Evolutionary conservation across 2,329 filamentous ascomycete species (phyloP).

Genomic region (Mycosphaerella arachidis): DNA sequence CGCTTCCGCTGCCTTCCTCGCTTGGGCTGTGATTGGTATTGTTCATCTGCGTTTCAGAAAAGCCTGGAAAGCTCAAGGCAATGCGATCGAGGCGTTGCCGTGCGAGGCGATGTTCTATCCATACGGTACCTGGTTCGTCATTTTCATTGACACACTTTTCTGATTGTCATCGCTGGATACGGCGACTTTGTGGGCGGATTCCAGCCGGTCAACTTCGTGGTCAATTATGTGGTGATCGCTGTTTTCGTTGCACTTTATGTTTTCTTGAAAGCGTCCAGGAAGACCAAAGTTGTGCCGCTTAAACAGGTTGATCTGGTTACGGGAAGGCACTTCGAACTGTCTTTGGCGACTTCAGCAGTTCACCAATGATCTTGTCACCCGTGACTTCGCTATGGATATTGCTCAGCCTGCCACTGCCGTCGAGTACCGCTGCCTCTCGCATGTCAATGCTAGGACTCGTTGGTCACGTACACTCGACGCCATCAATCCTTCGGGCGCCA

Average conservation of each 20-base stretch:
- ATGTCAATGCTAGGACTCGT: not conserved
- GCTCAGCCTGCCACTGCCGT: not conserved
- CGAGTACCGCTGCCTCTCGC: not conserved
- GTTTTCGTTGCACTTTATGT: conserved; percentile 57
- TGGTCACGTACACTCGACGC: not conserved
- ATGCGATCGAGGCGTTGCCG: conserved; percentile 6
- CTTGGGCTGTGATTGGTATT: conserved; percentile 13
- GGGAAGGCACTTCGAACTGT: not conserved
- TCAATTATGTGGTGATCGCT: conserved; percentile 61
- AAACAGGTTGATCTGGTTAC: conserved; percentile 39
- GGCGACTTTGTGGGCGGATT: conserved; percentile 35
- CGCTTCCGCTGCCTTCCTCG: conserved; percentile 11
- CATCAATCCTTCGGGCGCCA: not conserved
- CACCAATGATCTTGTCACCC: not conserved
- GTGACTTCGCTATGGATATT: not conserved
- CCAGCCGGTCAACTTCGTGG: conserved; percentile 51
- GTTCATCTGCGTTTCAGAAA: conserved; percentile 7
- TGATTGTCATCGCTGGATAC: conserved; percentile 61
- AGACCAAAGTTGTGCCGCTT: conserved; percentile 35
- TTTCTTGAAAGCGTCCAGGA: conserved; percentile 53
- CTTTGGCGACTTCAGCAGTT: not conserved
- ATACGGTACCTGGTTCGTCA: conserved; percentile 60
- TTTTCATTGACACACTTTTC: conserved; percentile 65
- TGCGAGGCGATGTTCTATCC: conserved; percentile 61
- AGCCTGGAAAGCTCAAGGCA: conserved; percentile 11